Evolutionary conservation across 768 basidiomycete species (phyloP).

Genomic region (Phlebiopsis gigantea): DNA sequence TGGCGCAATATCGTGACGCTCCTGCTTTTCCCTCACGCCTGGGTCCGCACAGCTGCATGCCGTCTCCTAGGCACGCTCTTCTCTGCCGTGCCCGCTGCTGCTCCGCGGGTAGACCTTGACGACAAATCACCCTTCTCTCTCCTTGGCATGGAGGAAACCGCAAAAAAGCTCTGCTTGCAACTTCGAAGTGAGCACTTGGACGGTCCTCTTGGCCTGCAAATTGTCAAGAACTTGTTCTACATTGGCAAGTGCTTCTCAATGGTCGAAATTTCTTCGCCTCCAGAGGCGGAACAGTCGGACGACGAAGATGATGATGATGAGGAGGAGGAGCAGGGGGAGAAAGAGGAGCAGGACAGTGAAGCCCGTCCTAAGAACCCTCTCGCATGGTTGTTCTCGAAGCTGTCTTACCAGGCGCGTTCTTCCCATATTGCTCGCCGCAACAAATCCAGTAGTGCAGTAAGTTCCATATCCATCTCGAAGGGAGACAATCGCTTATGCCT

Average conservation of each 20-base stretch:
- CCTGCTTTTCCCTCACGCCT: conserved; percentile 87
- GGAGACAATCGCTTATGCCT: conserved; percentile 3
- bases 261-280: conserved; percentile 24
- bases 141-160: conserved; percentile 58
- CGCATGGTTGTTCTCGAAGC: conserved; percentile 90
- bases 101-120: conserved; percentile 27
- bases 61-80: conserved; percentile 73
- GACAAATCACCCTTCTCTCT: conserved; percentile 45
- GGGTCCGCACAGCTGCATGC: conserved; percentile 83
- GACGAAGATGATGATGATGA: conserved; percentile 28
- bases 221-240: conserved; percentile 91
- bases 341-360: conserved; percentile 6
- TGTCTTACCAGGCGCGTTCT: conserved; percentile 82
- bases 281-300: conserved; percentile 23
- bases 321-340: conserved; percentile 23
- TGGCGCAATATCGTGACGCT: conserved; percentile 64
- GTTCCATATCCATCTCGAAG: conserved; percentile 17
- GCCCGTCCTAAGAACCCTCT: conserved; percentile 41
- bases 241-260: conserved; percentile 80
- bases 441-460: conserved; percentile 40
- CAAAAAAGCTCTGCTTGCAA: conserved; percentile 68
- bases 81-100: conserved; percentile 39
- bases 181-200: conserved; percentile 80
- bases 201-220: conserved; percentile 66
- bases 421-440: conserved; percentile 69